A percentile compares a stretch with the other conserved stretches of the same genome.
phyloP scores from a whole-genome alignment of 345 rosid genomes.

The Acer saccharum region DNA sequence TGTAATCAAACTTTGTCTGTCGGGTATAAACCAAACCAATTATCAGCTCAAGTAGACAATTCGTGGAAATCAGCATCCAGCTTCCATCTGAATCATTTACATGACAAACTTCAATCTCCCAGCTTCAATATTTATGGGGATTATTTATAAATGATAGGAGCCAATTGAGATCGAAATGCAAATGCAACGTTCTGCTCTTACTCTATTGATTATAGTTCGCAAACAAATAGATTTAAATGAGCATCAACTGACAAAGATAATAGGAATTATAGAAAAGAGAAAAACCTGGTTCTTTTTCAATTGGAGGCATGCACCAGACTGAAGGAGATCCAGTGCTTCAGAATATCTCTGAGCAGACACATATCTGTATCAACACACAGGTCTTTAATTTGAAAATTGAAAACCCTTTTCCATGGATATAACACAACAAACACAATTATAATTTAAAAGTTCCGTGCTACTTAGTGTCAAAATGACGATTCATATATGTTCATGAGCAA shows the following conservation, averaged over 20 bases:
- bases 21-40: background rate
- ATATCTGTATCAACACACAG: conserved; percentile 49
- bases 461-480: background rate
- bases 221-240: background rate
- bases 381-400: background rate
- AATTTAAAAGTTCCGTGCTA: background rate
- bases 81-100: background rate
- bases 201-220: too few relatives aligned
- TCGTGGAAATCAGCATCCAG: background rate
- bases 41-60: background rate
- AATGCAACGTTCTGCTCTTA: background rate
- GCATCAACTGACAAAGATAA: background rate
- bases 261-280: conserved; percentile 10
- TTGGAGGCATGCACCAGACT: conserved; percentile 85
- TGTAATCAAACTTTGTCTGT: background rate
- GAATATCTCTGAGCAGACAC: conserved; percentile 68
- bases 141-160: background rate
- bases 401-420: background rate
- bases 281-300: conserved; percentile 73
- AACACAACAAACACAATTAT: background rate
- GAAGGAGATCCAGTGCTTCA: conserved; percentile 83
- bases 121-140: conserved; percentile 11
- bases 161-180: background rate
- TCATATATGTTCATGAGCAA: background rate
- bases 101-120: background rate